Conservation (phyloP, 176 grass and related monocot species). For the Phoenix roebelenii region DNA sequence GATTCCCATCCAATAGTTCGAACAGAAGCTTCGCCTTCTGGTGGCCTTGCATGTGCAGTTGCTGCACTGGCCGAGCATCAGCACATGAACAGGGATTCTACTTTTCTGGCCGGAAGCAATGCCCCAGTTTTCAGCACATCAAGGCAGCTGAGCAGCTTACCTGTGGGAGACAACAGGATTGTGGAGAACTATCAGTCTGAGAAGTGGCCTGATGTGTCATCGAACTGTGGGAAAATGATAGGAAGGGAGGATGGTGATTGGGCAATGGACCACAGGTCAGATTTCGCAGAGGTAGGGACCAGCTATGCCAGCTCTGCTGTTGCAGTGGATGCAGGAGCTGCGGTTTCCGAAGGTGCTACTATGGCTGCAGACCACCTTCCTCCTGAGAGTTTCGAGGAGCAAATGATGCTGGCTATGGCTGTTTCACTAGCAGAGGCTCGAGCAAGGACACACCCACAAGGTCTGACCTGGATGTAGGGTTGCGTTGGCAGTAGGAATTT, state of each 20-base stretch:
- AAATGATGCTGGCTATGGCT: slow-evolving; percentile 87
- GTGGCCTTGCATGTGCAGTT: slow-evolving; percentile 63
- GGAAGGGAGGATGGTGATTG: slow-evolving; percentile 32
- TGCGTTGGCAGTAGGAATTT: neutral
- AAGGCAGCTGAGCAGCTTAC: slow-evolving; percentile 24
- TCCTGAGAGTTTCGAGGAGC: slow-evolving; percentile 85
- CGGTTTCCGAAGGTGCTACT: slow-evolving; percentile 14
- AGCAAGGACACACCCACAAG: slow-evolving; percentile 29
- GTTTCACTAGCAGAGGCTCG: slow-evolving; percentile 70
- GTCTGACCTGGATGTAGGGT: slow-evolving; percentile 27
- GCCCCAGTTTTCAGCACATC: slow-evolving; percentile 11
- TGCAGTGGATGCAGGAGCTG: slow-evolving; percentile 25
- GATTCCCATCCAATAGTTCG: neutral
- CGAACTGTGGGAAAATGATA: slow-evolving; percentile 9
- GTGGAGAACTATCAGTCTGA: slow-evolving; percentile 24
- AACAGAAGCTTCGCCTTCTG: slow-evolving; percentile 26
- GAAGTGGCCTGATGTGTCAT: slow-evolving; percentile 22
- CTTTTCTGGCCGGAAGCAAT: slow-evolving; percentile 6
- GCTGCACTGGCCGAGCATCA: slow-evolving; percentile 77
- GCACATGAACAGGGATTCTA: slow-evolving; percentile 37
- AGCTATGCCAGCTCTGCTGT: slow-evolving; percentile 30
- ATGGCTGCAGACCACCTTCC: slow-evolving; percentile 21
- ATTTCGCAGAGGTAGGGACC: slow-evolving; percentile 32
- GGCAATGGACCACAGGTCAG: slow-evolving; percentile 45
- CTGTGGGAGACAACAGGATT: slow-evolving; percentile 14